phyloP scores from a whole-genome alignment of 176 grass and related monocot species.

The bread wheat (Triticum aestivum) region IWGSC_CS_RefSeq_v2.1 NC_057814.1:430980933-430981432 shows the following conservation, averaged over 20 bases:
- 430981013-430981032: slow-evolving; percentile 14
- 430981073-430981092: neutral
- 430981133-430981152: slow-evolving; percentile 13
- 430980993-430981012: neutral
- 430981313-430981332: slow-evolving; percentile 10
- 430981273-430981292: too few species aligned
- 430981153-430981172: slow-evolving; percentile 6
- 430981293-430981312: slow-evolving; percentile 14
- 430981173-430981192: slow-evolving; percentile 7
- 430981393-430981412: neutral
- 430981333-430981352: slow-evolving; percentile 48
- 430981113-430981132: neutral
- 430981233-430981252: slow-evolving; percentile 53
- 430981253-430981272: neutral
- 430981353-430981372: slow-evolving; percentile 77
- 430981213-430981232: slow-evolving; percentile 23
- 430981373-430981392: slow-evolving; percentile 29
- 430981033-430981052: slow-evolving; percentile 40
- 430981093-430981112: neutral
- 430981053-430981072: neutral
- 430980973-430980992: neutral
- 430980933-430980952: neutral
- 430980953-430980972: neutral
- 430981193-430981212: neutral
- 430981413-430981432: slow-evolving; percentile 23